Base-by-base conservation (phyloP, 2,329 filamentous ascomycete genomes). In the Epicoccum sorghinum region DNA sequence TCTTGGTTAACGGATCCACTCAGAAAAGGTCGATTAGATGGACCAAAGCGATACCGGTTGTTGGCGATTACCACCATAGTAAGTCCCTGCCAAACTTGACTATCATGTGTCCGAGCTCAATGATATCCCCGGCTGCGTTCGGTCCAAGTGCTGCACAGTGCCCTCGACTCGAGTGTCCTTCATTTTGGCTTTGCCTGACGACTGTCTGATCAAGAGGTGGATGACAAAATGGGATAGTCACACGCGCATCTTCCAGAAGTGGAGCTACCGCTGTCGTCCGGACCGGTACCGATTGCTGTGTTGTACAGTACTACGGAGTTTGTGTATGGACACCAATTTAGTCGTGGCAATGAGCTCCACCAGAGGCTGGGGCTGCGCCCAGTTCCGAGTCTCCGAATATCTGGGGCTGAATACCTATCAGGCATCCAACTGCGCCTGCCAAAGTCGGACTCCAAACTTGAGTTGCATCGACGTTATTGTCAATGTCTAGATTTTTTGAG, bases 311-410 rank as follows among this genome's bases (percentile, higher is more conserved):
- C 27, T 29, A 29, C 27, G 37, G 46, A 46, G 25, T 2, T 42
- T 50, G 46, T 42, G 32, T 41, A 12, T 23, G 32, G 32, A 38
- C 30, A 41, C 37, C 7, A 25, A 10, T 22, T 37, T 10, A 36
- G 29, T 36, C 13, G 36, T 40, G 51, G 35, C 40, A 18, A 50
- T 23, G 25, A 9, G n/a, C 30, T 50, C 41, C 52, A 55, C 37
- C n/a, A 14, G 24, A 35, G 41, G 36, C 36, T 46, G 18, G 29
- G 32, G 37, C 46, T 49, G 46, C 36, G 41, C 35, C 39, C 22
- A 18, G 24, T 22, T 41, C 48, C 41, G 46, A 36, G 35, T n/a
- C 41, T 50, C 37, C 52, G 46, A 55, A 14, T 42, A 24, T 50
- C 41, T 50, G 41, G 52, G 30, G 52, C 46, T 38, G 42, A 38